Percentiles rank a stretch among this genome's conserved stretches.
Evolutionary conservation across 352 stramenopile species (phyloP).

Genomic region (Phytophthora ohioensis): DNA sequence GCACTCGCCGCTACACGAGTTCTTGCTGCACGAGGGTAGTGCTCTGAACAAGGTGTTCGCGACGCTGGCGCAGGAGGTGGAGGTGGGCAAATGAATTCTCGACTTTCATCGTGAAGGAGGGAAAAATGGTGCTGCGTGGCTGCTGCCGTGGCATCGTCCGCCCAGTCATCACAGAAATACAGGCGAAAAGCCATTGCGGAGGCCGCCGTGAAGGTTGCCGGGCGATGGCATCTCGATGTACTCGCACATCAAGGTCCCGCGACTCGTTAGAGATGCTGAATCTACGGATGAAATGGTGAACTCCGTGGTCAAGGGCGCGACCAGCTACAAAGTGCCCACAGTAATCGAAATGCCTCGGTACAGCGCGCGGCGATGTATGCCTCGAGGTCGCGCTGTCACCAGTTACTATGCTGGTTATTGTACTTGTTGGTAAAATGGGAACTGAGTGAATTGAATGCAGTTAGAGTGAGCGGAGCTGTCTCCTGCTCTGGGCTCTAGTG

Average conservation of each 20-base stretch:
- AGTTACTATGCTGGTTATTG: too few species aligned
- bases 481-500: too few species aligned
- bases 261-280: conserved; percentile 35
- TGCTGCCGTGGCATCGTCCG: conserved; percentile 37
- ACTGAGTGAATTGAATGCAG: too few species aligned
- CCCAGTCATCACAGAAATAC: conserved; percentile 38
- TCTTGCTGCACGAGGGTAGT: conserved; percentile 33
- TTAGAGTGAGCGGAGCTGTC: too few species aligned
- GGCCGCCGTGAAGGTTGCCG: conserved; percentile 24
- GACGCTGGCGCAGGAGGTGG: conserved; percentile 29
- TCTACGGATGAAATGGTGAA: conserved; percentile 38
- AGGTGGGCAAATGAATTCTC: conserved; percentile 33
- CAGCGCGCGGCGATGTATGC: conserved; percentile 31
- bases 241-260: conserved; percentile 31
- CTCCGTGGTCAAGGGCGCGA: conserved; percentile 31
- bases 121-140: conserved; percentile 38
- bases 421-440: too few species aligned
- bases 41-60: conserved; percentile 30
- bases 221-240: conserved; percentile 34
- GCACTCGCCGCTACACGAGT: conserved; percentile 31
- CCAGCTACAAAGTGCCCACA: conserved; percentile 37
- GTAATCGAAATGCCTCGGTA: conserved; percentile 26
- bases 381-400: background rate
- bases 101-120: conserved; percentile 32
- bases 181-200: conserved; percentile 39